Evolutionary conservation across 805 yeast species (phyloP), one percentile per base, ranked within the genome.

Genomic region (Isabelozyma rhagii): DNA sequence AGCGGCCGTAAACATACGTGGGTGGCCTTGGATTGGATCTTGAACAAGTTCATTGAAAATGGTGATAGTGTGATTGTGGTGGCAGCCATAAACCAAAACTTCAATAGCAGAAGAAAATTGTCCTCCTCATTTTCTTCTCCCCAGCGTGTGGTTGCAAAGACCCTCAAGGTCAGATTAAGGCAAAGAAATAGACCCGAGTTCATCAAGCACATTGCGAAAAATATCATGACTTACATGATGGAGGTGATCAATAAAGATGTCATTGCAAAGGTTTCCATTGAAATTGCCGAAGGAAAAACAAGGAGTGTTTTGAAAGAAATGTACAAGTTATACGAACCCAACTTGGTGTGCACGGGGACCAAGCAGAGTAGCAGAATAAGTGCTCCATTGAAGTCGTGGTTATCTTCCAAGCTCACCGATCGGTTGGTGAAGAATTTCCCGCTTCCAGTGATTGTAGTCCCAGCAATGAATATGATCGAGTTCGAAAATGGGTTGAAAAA

Each of bases 1-100:
- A 75, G 84, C 55, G 96, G 90, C 3, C 70, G 93, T 51, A 75
- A 71, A 48, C 93, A 87, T 68, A 85, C 94, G 0, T 88, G 96
- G 96, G 89, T 86, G 9, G 83, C 90, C 1, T 64, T 88, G 27
- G 96, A 88, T 63, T 88, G 88, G 84, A 70, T 81, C 6, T 66
- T 87, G 47, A 73, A 72, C 44, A 68, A 74, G 41, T 67, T 85
- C 10, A 64, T 85, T 3, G 82, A 79, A 55, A 71, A 83, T 56
- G 89, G 90, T 8, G 96, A 88, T 63, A 77, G 82, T 11, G 65
- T 88, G 10, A 80, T 87, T 3, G 77, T 88, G 7, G 78, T 82
- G 5, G 76, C 91, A 1, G 71, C 85, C 3, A 74, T 84, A 18
- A 55, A 63, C 43, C 61, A 62, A 9, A 44, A 54, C 4, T 41